Evolutionary conservation across 305 asterid genomes (phyloP), one percentile per base, ranked within the genome.

Genomic region (Striga hermonthica): DNA sequence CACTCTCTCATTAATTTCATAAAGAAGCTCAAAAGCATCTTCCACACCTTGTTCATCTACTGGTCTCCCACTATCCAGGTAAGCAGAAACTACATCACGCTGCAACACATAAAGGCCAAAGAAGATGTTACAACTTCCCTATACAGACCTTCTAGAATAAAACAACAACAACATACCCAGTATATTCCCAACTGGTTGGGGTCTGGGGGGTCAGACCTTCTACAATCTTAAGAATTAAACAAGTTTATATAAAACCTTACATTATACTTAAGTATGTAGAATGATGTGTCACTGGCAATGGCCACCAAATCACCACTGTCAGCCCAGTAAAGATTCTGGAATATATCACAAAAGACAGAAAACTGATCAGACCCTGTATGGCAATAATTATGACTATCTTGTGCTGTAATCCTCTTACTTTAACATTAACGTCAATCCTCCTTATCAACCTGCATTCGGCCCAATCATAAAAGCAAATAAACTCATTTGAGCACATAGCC

Each of bases 311-410:
- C 98, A 69, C 96, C 98, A 62, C 98, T 85, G 74, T 91, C 98
- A 62, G 98, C 98, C 98, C 98, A 91, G 78, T 89, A 91, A 69
- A 91, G 91, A 83, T 91, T 91, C 98, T 91, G 85, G 43, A 73
- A 76, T 52, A 63, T 22, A 67, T 50, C 12, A 67, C 57, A 67
- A 53, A 73, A 59, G 44, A 68, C 68, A 73, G 43, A 58, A 75
- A 50, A 66, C 35, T 60, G 28, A 45, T 11, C 11, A 70, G 60
- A 39, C 31, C 57, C 50, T 9, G 63, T 59, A 55, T 37, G 69
- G 67, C 57, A 77, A 69, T 31, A 52, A 61, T 59, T 59, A 14
- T 15, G 56, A 58, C 45, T 22, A 62, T 65, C 38, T 22, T 44
- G 15, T 53, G 39, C 34, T 15, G 13, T 50, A 67, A 22, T 31